These are phyloP conservation scores for Tetrahymena thermophila DNA, from an alignment of 73 alveolate genomes.

Conservation along the genomic window DNA sequence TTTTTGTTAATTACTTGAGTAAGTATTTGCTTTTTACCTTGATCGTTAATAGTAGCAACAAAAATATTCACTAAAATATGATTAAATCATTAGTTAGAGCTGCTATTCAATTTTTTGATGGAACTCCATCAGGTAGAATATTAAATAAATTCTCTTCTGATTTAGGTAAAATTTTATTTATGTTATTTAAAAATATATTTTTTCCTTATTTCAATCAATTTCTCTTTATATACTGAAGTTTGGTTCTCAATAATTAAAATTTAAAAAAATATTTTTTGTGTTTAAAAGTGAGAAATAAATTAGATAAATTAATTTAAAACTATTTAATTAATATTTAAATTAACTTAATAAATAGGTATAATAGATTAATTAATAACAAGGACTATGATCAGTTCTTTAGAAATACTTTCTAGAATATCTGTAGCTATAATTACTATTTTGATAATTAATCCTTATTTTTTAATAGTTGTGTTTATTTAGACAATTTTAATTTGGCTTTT, in stretches of 20 bases:
- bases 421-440: background rate
- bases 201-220: no score
- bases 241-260: no score
- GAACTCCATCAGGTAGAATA: conserved; percentile 49
- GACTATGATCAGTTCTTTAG: background rate
- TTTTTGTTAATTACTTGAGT: no score
- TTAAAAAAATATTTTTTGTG: no score
- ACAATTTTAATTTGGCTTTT: background rate
- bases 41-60: background rate
- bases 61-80: conserved; percentile 28
- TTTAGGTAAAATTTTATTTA: background rate
- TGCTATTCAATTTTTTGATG: conserved; percentile 34
- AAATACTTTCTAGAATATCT: background rate
- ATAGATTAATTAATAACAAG: background rate
- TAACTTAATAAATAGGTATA: background rate
- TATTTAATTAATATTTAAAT: no score
- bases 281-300: no score
- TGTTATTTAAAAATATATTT: no score
- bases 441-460: background rate
- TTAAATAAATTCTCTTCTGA: conserved; percentile 47
- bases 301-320: no score
- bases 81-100: conserved; percentile 13
- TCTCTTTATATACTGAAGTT: no score
- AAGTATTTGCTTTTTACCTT: background rate
- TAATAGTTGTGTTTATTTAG: background rate